Conservation (phyloP, 495 filamentous ascomycete genomes). For the Cladorrhinum samala region DNA sequence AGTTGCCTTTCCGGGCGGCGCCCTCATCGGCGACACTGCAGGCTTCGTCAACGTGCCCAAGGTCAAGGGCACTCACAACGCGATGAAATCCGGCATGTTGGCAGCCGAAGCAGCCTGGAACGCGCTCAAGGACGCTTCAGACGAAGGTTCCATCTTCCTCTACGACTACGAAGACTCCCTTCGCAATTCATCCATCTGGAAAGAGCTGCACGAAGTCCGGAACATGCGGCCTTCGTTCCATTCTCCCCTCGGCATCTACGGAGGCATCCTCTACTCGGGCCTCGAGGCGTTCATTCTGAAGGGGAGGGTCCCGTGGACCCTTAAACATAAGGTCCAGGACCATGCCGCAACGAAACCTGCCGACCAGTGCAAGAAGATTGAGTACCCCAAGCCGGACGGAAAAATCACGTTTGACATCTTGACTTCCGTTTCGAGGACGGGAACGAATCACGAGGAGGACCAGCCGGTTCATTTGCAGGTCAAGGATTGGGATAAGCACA, state of each 20-base stretch:
- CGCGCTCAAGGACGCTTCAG: constrained; percentile 53
- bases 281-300: constrained; percentile 84
- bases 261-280: constrained; percentile 88
- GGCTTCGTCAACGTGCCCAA: constrained; percentile 98
- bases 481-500: constrained; percentile 87
- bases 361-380: constrained; percentile 76
- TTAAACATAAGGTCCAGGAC: constrained; percentile 74
- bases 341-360: constrained; percentile 73
- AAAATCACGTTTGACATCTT: constrained; percentile 93
- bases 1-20: constrained; percentile 91
- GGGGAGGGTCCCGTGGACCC: constrained; percentile 84
- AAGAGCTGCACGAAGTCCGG: constrained; percentile 87
- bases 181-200: constrained; percentile 85
- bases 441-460: constrained; percentile 98
- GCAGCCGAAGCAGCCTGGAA: constrained; percentile 83
- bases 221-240: constrained; percentile 98
- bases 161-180: constrained; percentile 91
- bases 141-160: constrained; percentile 72
- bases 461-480: constrained; percentile 95
- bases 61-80: constrained; percentile 96
- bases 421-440: constrained; percentile 87
- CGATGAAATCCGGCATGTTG: constrained; percentile 96
- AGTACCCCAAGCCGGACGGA: constrained; percentile 94
- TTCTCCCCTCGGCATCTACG: constrained; percentile 72
- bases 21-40: constrained; percentile 91